A percentile compares a stretch with the other conserved stretches of the same genome.
Evolutionary conservation across 805 yeast species (phyloP).

Genomic region (Wickerhamomyces canadensis): DNA sequence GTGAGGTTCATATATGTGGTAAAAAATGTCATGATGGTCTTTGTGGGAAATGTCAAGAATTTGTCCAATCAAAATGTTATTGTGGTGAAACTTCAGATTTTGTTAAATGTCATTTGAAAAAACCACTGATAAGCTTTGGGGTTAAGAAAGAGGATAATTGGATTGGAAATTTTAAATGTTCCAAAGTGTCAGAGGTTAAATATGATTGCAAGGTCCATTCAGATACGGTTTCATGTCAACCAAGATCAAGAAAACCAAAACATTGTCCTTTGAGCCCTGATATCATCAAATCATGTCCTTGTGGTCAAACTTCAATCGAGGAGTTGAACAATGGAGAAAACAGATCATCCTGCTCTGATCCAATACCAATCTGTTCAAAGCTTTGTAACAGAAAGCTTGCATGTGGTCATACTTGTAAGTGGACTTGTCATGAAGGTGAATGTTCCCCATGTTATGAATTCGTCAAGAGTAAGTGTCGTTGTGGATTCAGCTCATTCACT

Average conservation of each 20-base stretch:
- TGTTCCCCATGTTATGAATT: constrained; percentile 63
- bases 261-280: constrained; percentile 64
- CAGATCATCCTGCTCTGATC: constrained; percentile 65
- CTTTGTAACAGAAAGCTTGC: constrained; percentile 55
- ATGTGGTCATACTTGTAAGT: constrained; percentile 76
- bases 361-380: constrained; percentile 68
- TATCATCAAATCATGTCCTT: constrained; percentile 60
- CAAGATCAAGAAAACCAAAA: constrained; percentile 23
- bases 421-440: constrained; percentile 70
- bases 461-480: constrained; percentile 52
- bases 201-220: constrained; percentile 64
- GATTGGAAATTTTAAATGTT: constrained; percentile 51
- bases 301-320: constrained; percentile 59
- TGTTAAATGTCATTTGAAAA: constrained; percentile 39
- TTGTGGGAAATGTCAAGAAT: constrained; percentile 67
- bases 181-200: constrained; percentile 34
- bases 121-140: constrained; percentile 30
- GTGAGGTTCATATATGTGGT: constrained; percentile 65
- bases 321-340: constrained; percentile 27
- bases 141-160: constrained; percentile 28
- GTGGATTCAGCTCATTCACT: constrained; percentile 49
- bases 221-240: constrained; percentile 42
- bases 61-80: constrained; percentile 52
- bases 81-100: constrained; percentile 56
- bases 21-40: constrained; percentile 71